Conservation (phyloP, 2,329 filamentous ascomycete species). For the Coniochaeta hoffmannii region DNA sequence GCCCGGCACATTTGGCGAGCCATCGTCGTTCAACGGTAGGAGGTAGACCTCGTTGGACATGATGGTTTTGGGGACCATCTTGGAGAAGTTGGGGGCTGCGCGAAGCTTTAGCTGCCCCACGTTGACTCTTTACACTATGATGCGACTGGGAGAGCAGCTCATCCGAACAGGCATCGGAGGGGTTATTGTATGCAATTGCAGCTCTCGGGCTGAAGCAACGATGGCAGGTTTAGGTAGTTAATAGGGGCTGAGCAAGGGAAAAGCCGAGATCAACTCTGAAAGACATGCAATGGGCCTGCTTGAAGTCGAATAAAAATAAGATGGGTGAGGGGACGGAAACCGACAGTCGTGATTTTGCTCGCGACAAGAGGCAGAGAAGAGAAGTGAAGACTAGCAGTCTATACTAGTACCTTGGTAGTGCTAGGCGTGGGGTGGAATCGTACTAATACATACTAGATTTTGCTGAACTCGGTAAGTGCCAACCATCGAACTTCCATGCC, state of each 20-base stretch:
- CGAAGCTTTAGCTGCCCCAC: background rate
- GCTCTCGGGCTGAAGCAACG: background rate
- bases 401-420: too few relatives aligned
- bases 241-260: background rate
- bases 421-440: background rate
- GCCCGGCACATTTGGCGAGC: constrained; percentile 80
- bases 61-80: constrained; percentile 55
- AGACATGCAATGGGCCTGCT: background rate
- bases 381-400: too few relatives aligned
- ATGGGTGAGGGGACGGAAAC: background rate
- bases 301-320: background rate
- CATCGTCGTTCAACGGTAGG: constrained; percentile 85
- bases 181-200: background rate
- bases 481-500: background rate
- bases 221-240: background rate
- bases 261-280: background rate
- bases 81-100: background rate
- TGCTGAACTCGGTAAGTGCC: background rate
- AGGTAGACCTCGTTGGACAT: constrained; percentile 71
- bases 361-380: background rate
- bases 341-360: background rate
- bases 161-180: background rate
- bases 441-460: constrained; percentile 1
- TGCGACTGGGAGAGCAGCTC: background rate
- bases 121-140: background rate